phyloP scores from a whole-genome alignment of 805 yeast species.

The Wickerhamiella siamensis region DNA sequence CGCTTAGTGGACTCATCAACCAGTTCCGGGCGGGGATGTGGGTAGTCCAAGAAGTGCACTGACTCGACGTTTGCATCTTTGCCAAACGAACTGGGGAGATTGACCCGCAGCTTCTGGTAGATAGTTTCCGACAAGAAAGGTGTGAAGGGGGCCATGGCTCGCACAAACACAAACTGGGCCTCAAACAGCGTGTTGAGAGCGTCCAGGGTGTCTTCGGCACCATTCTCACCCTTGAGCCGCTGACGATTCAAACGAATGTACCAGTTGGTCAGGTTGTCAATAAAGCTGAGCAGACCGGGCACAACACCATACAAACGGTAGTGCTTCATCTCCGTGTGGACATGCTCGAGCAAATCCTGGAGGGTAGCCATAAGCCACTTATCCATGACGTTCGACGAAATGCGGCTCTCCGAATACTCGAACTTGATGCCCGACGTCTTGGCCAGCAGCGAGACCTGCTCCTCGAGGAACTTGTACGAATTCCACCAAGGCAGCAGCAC shows the following conservation, averaged over 20 bases:
- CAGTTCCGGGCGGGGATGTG: conserved; percentile 64
- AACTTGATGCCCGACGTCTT: conserved; percentile 61
- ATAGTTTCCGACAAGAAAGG: conserved; percentile 89
- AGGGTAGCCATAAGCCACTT: conserved; percentile 93
- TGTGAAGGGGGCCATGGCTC: conserved; percentile 98
- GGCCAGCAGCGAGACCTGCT: conserved; percentile 72
- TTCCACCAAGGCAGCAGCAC: conserved; percentile 98
- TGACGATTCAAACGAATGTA: conserved; percentile 95
- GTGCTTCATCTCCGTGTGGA: conserved; percentile 78
- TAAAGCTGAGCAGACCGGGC: conserved; percentile 73
- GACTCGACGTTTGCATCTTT: conserved; percentile 34
- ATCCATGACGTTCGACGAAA: conserved; percentile 86
- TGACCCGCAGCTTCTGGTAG: conserved; percentile 57
- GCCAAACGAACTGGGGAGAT: conserved; percentile 20
- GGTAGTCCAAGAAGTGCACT: conserved; percentile 89
- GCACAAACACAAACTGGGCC: conserved; percentile 70
- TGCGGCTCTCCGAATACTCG: conserved; percentile 48
- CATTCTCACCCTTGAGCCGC: conserved; percentile 92
- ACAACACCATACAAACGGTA: conserved; percentile 93
- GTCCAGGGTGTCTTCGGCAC: conserved; percentile 64
- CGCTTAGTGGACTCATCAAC: conserved; percentile 72
- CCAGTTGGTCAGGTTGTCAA: conserved; percentile 96
- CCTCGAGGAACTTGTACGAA: conserved; percentile 91
- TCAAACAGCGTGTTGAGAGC: conserved; percentile 88
- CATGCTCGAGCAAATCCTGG: conserved; percentile 75